phyloP scores from a whole-genome alignment of 371 early-diverging fungal genomes.

The Mucor circinelloides region DNA sequence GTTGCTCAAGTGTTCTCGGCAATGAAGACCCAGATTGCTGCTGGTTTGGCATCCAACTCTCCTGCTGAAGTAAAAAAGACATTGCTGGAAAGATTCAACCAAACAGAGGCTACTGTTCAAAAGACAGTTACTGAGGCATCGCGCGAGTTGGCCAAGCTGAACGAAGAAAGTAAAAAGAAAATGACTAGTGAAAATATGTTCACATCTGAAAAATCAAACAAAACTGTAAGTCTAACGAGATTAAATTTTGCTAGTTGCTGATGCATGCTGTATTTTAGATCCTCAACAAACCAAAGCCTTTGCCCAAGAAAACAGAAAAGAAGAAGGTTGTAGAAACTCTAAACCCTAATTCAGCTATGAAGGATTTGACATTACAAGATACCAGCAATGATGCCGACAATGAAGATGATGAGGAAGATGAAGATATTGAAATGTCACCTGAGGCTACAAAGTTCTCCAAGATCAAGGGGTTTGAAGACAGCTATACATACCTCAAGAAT shows the following conservation, averaged over 20 bases:
- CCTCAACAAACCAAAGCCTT: conserved; percentile 48
- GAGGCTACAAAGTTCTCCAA: conserved; percentile 66
- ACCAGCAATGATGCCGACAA: conserved; percentile 32
- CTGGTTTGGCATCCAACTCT: conserved; percentile 20
- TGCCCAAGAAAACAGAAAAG: conserved; percentile 22
- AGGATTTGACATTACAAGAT: conserved; percentile 29
- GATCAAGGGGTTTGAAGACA: conserved; percentile 66
- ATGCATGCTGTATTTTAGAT: conserved; percentile 29
- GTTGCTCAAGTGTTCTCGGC: conserved; percentile 24
- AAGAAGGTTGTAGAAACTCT: conserved; percentile 70
- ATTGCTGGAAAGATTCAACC: conserved; percentile 15
- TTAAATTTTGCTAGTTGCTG: background rate
- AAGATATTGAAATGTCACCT: conserved; percentile 59
- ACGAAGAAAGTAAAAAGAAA: conserved; percentile 70
- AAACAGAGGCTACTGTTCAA: conserved; percentile 21
- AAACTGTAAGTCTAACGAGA: conserved; percentile 55
- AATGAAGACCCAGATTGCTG: conserved; percentile 30
- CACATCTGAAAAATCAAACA: conserved; percentile 68
- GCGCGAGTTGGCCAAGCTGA: conserved; percentile 57
- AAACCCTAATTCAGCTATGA: conserved; percentile 64
- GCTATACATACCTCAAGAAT: conserved; percentile 66
- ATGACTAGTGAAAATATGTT: conserved; percentile 80
- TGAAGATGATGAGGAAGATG: conserved; percentile 61
- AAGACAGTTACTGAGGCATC: conserved; percentile 42
- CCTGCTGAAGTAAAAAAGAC: conserved; percentile 34